These are phyloP conservation scores for Thamnidium elegans DNA, from an alignment of 192 early-diverging fungal genomes.

Conservation along the genomic window DNA sequence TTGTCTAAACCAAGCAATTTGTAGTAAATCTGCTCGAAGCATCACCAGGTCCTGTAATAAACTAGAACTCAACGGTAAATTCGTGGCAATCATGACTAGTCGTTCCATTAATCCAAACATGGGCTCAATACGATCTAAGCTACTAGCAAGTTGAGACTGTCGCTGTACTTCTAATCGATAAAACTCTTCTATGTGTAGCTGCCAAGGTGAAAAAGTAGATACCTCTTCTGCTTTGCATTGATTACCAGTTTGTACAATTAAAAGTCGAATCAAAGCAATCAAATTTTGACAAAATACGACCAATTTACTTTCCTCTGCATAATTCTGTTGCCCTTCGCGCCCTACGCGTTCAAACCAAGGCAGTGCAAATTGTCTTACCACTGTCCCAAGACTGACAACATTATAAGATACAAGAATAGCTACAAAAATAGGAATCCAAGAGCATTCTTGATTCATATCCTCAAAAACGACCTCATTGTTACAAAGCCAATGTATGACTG, in stretches of 20 bases:
- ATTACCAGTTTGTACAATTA: constrained; percentile 30
- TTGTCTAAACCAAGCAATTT: constrained; percentile 31
- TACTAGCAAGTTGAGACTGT: constrained; percentile 23
- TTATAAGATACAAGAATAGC: constrained; percentile 23
- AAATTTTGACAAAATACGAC: constrained; percentile 36
- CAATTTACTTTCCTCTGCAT: constrained; percentile 15
- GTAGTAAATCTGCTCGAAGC: constrained; percentile 26
- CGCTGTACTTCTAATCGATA: constrained; percentile 19
- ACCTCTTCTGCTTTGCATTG: constrained; percentile 1
- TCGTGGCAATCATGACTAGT: constrained; percentile 22
- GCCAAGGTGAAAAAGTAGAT: constrained; percentile 17
- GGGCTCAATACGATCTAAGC: constrained; percentile 25
- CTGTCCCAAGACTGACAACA: constrained; percentile 20
- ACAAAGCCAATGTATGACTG: constrained; percentile 24
- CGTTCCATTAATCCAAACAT: constrained; percentile 31
- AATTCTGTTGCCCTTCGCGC: constrained; percentile 15
- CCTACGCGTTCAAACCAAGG: constrained; percentile 28
- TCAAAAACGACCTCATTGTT: constrained; percentile 3
- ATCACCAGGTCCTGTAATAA: constrained; percentile 32
- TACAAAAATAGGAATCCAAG: constrained; percentile 36
- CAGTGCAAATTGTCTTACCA: constrained; percentile 22
- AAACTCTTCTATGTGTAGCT: constrained; percentile 25
- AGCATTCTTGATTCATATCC: constrained; percentile 23
- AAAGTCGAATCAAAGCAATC: constrained; percentile 30
- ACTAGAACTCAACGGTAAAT: constrained; percentile 28